A percentile compares a stretch with the other conserved stretches of the same genome.
These are phyloP conservation scores for Excoecaria agallocha DNA, from an alignment of 345 rosid species.

Conservation along the genomic window DNA sequence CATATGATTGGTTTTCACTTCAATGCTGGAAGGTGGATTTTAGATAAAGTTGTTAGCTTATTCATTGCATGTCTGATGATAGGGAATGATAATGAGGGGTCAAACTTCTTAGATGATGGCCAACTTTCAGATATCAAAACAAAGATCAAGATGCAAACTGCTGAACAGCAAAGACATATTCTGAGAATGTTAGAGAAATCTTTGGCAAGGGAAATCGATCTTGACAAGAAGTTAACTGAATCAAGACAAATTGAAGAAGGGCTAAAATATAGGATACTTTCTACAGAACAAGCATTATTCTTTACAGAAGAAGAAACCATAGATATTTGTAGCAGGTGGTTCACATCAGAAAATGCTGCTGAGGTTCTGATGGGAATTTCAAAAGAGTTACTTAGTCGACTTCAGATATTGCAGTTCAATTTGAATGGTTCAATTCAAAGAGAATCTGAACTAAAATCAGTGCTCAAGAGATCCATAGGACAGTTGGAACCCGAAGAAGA, in stretches of 20 bases:
- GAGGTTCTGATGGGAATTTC: slow-evolving; percentile 66
- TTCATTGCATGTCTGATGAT: slow-evolving; percentile 19
- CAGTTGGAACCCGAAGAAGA: slow-evolving; percentile 54
- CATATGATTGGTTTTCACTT: slow-evolving; percentile 1
- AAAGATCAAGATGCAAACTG: slow-evolving; percentile 72
- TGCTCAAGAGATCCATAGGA: slow-evolving; percentile 41
- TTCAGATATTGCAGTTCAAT: slow-evolving; percentile 64
- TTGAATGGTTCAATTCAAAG: slow-evolving; percentile 58
- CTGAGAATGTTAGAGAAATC: slow-evolving; percentile 94
- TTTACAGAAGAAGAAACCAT: slow-evolving; percentile 63
- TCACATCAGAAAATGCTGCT: slow-evolving; percentile 69
- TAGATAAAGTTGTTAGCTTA: not conserved
- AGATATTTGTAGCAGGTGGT: slow-evolving; percentile 53
- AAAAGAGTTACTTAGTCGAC: slow-evolving; percentile 61
- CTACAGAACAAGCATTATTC: slow-evolving; percentile 52
- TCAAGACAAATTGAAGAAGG: slow-evolving; percentile 57
- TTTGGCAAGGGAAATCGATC: slow-evolving; percentile 88
- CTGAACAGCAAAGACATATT: slow-evolving; percentile 68
- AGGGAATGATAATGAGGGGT: slow-evolving; percentile 46
- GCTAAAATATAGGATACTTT: slow-evolving; percentile 47
- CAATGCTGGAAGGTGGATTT: slow-evolving; percentile 9
- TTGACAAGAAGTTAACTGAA: slow-evolving; percentile 74
- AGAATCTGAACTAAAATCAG: slow-evolving; percentile 50
- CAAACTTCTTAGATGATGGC: slow-evolving; percentile 36
- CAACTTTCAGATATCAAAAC: slow-evolving; percentile 37